phyloP scores from a whole-genome alignment of 2,329 filamentous ascomycete species.

The Aureobasidium namibiae region DNA sequence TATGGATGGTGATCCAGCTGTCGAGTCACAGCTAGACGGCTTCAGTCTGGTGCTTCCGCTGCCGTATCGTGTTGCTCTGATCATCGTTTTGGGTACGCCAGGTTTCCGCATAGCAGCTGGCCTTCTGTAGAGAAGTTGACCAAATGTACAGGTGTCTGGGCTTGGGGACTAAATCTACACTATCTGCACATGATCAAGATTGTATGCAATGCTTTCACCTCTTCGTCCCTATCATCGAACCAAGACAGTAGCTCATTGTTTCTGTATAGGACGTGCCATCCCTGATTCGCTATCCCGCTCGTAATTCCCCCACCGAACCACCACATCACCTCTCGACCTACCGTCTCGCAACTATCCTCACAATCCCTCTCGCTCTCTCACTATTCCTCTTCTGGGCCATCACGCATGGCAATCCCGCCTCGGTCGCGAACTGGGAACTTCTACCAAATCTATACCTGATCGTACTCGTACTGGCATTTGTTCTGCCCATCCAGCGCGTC shows the following conservation, averaged over 20 bases:
- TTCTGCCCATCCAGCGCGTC: constrained; percentile 58
- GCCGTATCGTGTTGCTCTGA: constrained; percentile 79
- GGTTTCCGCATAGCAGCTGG: background rate
- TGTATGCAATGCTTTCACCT: constrained; percentile 34
- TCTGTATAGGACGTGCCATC: constrained; percentile 63
- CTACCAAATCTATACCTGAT: constrained; percentile 78
- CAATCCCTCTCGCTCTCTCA: constrained; percentile 60
- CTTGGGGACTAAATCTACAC: constrained; percentile 88
- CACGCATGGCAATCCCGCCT: constrained; percentile 60
- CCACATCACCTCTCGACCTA: constrained; percentile 78
- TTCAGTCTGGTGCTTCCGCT: constrained; percentile 83
- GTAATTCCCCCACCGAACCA: constrained; percentile 59
- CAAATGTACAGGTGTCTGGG: constrained; percentile 66
- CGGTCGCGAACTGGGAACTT: constrained; percentile 72
- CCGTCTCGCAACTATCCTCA: constrained; percentile 71
- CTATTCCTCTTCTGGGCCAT: constrained; percentile 76
- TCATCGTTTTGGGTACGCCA: constrained; percentile 69
- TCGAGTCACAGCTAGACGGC: constrained; percentile 63
- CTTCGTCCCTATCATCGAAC: background rate
- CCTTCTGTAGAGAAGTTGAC: background rate
- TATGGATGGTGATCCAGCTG: constrained; percentile 68
- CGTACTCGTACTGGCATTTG: constrained; percentile 61
- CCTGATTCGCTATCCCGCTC: constrained; percentile 77
- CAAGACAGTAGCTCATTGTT: background rate
- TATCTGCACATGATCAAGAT: constrained; percentile 73